A percentile compares a stretch with the other conserved stretches of the same genome.
Evolutionary conservation across 257 asterid genomes (phyloP).

Genomic region (Solanum boliviense): DNA sequence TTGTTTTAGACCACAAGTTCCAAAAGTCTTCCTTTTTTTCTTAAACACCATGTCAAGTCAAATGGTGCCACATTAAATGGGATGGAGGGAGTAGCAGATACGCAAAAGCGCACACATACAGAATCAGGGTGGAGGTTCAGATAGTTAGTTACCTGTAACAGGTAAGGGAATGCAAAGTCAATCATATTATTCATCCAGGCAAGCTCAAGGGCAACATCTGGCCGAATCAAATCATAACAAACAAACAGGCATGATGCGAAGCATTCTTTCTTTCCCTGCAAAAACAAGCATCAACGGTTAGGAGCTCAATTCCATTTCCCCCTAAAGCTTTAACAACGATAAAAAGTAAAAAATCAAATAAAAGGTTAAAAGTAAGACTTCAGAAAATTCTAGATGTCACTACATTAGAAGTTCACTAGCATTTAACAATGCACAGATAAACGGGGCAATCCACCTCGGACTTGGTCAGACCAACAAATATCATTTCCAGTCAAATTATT

Average conservation of each 20-base stretch:
- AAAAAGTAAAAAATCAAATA: neutral
- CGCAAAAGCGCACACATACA: neutral
- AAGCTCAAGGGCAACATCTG: slow-evolving; percentile 92
- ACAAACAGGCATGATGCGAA: slow-evolving; percentile 96
- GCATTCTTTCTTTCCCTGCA: slow-evolving; percentile 99
- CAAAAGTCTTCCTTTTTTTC: neutral
- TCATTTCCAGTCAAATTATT: neutral
- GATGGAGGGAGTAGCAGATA: neutral
- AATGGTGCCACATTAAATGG: neutral
- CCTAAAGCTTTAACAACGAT: neutral
- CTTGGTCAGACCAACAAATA: neutral
- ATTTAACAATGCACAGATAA: neutral
- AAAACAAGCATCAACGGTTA: neutral
- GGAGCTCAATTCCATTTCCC: neutral
- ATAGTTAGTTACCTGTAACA: slow-evolving; percentile 69
- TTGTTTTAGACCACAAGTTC: neutral
- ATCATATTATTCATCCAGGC: slow-evolving; percentile 97
- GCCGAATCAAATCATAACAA: slow-evolving; percentile 85
- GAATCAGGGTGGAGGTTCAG: neutral
- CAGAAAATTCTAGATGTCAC: neutral
- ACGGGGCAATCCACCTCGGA: neutral
- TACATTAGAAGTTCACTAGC: neutral
- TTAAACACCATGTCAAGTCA: too few species aligned
- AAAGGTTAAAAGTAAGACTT: neutral
- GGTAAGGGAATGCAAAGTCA: slow-evolving; percentile 93